A percentile compares a stretch with the other conserved stretches of the same genome.
Evolutionary conservation across 2,329 filamentous ascomycete species (phyloP).

Genomic region (Cladosporium colombiae): DNA sequence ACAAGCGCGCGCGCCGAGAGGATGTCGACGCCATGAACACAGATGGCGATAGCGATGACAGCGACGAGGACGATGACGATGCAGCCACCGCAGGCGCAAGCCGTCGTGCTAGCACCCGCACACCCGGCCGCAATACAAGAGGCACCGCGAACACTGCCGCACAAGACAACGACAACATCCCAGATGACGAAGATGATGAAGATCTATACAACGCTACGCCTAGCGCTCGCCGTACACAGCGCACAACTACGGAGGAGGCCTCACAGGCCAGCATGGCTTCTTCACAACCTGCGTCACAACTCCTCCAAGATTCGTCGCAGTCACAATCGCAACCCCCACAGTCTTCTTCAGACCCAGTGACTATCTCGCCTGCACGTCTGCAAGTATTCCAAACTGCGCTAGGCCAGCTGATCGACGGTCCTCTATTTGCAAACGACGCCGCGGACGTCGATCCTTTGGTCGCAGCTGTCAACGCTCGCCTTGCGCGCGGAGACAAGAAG

Average conservation of each 20-base stretch:
- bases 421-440: slow-evolving; percentile 84
- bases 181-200: slow-evolving; percentile 50
- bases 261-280: slow-evolving; percentile 71
- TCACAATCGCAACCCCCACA: slow-evolving; percentile 37
- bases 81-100: slow-evolving; percentile 25
- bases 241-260: slow-evolving; percentile 40
- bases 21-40: slow-evolving; percentile 57
- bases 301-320: slow-evolving; percentile 58
- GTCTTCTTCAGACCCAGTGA: slow-evolving; percentile 36
- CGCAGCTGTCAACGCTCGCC: slow-evolving; percentile 72
- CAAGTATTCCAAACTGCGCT: slow-evolving; percentile 76
- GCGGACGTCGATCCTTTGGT: slow-evolving; percentile 75
- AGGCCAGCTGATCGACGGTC: slow-evolving; percentile 77
- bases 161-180: slow-evolving; percentile 48
- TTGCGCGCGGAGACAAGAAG: slow-evolving; percentile 58
- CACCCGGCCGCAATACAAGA: slow-evolving; percentile 28
- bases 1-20: slow-evolving; percentile 70
- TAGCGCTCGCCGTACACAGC: slow-evolving; percentile 48
- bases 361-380: slow-evolving; percentile 64
- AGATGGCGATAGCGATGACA: slow-evolving; percentile 51
- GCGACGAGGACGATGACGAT: slow-evolving; percentile 56
- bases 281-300: slow-evolving; percentile 74
- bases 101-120: slow-evolving; percentile 30
- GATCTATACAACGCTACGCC: slow-evolving; percentile 57
- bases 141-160: slow-evolving; percentile 40